Evolutionary conservation across 441 rosid species (phyloP).

Genomic region (Corymbia calophylla): DNA sequence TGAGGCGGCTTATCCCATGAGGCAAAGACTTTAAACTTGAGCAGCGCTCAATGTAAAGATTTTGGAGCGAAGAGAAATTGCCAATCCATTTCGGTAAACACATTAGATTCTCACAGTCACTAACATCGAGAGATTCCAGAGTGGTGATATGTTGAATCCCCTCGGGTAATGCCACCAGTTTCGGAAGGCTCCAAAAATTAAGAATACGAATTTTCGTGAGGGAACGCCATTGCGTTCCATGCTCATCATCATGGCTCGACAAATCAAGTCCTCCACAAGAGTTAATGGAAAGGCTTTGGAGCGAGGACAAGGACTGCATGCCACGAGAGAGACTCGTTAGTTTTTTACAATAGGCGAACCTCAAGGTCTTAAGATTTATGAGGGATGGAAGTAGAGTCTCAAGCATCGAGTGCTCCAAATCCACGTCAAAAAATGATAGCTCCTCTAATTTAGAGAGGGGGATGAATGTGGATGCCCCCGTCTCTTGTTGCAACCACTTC

Average conservation of each 20-base stretch:
- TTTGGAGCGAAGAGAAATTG: rapidly evolving
- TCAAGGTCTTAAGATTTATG: rapidly evolving
- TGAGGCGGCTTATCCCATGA: not conserved
- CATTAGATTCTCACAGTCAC: rapidly evolving
- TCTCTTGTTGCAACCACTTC: too few relatives aligned
- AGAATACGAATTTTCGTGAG: rapidly evolving
- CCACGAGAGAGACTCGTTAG: not conserved
- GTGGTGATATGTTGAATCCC: too few relatives aligned
- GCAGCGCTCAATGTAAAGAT: too few relatives aligned
- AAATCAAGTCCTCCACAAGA: rapidly evolving
- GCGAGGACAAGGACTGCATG: not conserved
- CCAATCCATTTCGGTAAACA: too few relatives aligned
- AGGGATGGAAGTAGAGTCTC: too few relatives aligned
- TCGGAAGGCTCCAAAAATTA: rapidly evolving
- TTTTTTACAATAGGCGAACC: rapidly evolving
- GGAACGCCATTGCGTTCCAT: not conserved
- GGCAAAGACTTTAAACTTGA: rapidly evolving
- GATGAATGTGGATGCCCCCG: too few relatives aligned
- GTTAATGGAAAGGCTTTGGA: rapidly evolving
- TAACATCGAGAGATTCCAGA: rapidly evolving
- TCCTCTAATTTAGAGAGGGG: too few relatives aligned
- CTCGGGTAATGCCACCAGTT: rapidly evolving
- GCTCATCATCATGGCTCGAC: not conserved
- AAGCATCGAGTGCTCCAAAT: too few relatives aligned
- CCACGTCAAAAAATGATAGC: rapidly evolving